Percentiles rank a stretch among this genome's conserved stretches.
Conservation (phyloP, 1,139 yeast species). For the Pichia sp. region DNA sequence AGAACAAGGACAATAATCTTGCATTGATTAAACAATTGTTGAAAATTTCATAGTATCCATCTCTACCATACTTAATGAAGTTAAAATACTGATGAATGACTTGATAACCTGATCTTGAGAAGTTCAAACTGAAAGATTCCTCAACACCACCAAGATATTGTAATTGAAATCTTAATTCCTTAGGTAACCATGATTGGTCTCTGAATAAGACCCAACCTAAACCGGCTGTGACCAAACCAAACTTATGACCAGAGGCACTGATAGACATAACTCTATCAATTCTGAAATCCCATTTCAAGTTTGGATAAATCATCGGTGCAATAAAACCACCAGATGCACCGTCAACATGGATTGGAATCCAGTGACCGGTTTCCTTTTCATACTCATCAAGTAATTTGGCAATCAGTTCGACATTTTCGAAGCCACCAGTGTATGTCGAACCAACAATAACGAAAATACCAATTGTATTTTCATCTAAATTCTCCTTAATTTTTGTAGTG, state of each 20-base stretch:
- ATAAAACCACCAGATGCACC: conserved; percentile 92
- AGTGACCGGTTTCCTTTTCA: conserved; percentile 64
- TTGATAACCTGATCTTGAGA: conserved; percentile 91
- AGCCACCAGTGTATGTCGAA: conserved; percentile 91
- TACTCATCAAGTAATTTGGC: conserved; percentile 61
- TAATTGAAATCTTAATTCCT: conserved; percentile 70
- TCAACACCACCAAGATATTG: conserved; percentile 89
- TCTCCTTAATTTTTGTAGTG: conserved; percentile 52
- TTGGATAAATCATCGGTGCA: conserved; percentile 80
- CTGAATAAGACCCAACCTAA: conserved; percentile 93
- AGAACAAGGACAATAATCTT: conserved; percentile 60
- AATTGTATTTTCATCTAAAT: conserved; percentile 87
- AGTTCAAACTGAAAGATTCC: conserved; percentile 82
- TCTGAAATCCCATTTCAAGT: conserved; percentile 79
- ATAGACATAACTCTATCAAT: conserved; percentile 76
- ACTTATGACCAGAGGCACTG: conserved; percentile 94
- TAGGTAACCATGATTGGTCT: conserved; percentile 61
- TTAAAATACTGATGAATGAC: conserved; percentile 86
- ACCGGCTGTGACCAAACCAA: conserved; percentile 88
- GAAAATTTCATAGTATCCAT: conserved; percentile 68
- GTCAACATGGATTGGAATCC: conserved; percentile 85
- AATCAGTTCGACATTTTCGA: conserved; percentile 71
- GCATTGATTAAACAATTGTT: conserved; percentile 66
- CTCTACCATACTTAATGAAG: conserved; percentile 64
- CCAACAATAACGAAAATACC: conserved; percentile 90